Evolutionary conservation across 1,284 basidiomycete species (phyloP).

Genomic region (Lentinula novae-zelandiae): DNA sequence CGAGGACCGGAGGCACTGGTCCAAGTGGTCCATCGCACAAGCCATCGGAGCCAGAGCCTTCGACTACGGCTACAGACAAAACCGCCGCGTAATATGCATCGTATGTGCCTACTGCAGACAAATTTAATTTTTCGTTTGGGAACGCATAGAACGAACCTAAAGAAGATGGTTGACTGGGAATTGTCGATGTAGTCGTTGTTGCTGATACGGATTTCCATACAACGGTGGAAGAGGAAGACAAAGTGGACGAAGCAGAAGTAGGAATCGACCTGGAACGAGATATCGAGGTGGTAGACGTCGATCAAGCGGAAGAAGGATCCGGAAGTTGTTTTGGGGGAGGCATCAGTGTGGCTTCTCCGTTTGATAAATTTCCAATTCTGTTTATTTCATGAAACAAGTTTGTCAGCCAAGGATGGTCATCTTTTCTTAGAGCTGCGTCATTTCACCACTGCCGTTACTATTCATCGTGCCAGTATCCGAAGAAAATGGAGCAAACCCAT

Average conservation of each 20-base stretch:
- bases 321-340: constrained; percentile 2
- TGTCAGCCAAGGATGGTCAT: constrained; percentile 31
- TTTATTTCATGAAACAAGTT: constrained; percentile 20
- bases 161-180: constrained; percentile 1
- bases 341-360: constrained; percentile 7
- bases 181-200: neutral
- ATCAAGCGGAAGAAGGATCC: neutral
- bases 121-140: constrained; percentile 14
- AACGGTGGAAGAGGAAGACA: neutral
- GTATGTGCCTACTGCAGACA: constrained; percentile 17
- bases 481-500: neutral
- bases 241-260: neutral
- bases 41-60: constrained; percentile 46
- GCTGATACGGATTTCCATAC: neutral
- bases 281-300: neutral
- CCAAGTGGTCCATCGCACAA: constrained; percentile 30
- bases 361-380: neutral
- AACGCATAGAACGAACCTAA: neutral
- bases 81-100: constrained; percentile 19
- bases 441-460: constrained; percentile 18
- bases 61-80: constrained; percentile 20
- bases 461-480: neutral
- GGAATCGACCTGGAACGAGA: constrained; percentile 1
- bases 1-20: constrained; percentile 19
- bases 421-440: constrained; percentile 34